Base-by-base conservation (phyloP, 345 rosid species). In the Barbarea vulgaris region DNA sequence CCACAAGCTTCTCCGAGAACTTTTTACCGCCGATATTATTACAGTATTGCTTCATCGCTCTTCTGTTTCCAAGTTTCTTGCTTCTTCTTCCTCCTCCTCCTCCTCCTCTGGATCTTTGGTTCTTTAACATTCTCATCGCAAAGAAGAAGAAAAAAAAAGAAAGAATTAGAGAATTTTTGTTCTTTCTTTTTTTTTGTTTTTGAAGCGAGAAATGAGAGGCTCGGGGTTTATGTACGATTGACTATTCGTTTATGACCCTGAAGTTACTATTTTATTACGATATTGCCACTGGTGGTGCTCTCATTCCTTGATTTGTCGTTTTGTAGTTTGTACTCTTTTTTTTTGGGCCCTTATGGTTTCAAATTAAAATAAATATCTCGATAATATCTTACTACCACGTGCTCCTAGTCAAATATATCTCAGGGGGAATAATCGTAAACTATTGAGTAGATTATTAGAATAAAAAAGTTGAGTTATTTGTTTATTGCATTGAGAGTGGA, bases 1-100 rank as follows among this genome's bases (percentile, higher is more conserved):
- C 88, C 79, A 74, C 74, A 15, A 93, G 84, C 88, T 91, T 93
- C 79, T 85, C 86, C 7, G 89, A 76, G 25, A 93, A 83, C 73
- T 66, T 82, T 68, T 64, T 66, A 22, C 65, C 80, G 9, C 13
- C 50, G 58, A 34, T 46, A 2, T 46, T 46, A 2, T 46, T 46
- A 46, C 10, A 46, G 8, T 21, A 28, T 28, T 28, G 30, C 30
- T 28, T 28, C 30, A 28, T 47, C 2, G 3, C 4, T 48, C 62
- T 79, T 70, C 57, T 69, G 12, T 27, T 67, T 48, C 65, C 58
- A 0, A 52, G 0, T 24, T 60, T 77, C 28, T 73, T 73, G 53
- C 1, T 67, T 33, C 65, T 63, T 66, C 77, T 64, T 42, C 73
- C 34, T 37, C 74, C 69, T 80, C 75, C 67, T 42, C 73, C 34